Conservation (phyloP, 2,329 filamentous ascomycete genomes). For the Neofusicoccum cordaticola region DNA sequence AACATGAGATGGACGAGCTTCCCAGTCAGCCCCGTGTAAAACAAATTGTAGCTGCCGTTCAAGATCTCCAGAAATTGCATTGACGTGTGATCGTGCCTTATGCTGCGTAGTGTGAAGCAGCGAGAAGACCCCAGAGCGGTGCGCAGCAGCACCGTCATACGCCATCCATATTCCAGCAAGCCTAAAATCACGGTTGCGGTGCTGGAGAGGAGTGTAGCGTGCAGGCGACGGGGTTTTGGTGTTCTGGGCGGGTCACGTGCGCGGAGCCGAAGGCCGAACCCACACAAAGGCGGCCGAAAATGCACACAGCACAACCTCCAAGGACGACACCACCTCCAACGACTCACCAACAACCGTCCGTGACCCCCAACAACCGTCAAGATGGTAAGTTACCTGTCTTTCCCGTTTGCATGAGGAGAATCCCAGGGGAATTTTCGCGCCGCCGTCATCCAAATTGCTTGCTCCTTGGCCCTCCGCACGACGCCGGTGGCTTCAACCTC, state of each 20-base stretch:
- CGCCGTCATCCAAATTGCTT: not conserved
- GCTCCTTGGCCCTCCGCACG: not conserved
- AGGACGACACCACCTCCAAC: constrained; percentile 23
- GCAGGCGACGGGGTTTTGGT: not conserved
- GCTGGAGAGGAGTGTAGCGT: not conserved
- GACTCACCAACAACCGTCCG: constrained; percentile 31
- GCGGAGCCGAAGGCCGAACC: constrained; percentile 25
- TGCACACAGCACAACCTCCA: constrained; percentile 24
- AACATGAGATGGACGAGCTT: too few species aligned
- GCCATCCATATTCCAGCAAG: too few species aligned
- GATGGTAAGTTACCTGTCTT: constrained; percentile 34
- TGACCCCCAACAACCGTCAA: constrained; percentile 38
- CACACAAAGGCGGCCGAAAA: constrained; percentile 29
- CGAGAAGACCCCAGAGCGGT: too few species aligned
- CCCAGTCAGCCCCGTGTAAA: too few species aligned
- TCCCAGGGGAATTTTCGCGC: not conserved
- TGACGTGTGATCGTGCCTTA: too few species aligned
- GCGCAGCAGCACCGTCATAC: too few species aligned
- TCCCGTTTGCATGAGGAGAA: not conserved
- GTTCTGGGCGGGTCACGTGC: constrained; percentile 9
- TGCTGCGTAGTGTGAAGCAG: too few species aligned
- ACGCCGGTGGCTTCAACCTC: not conserved
- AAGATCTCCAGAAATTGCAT: too few species aligned
- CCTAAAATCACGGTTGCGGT: too few species aligned
- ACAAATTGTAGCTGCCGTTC: too few species aligned